These are phyloP conservation scores for Astrothelium subdiscretum DNA, from an alignment of 495 filamentous ascomycete species.

Conservation along the genomic window DNA sequence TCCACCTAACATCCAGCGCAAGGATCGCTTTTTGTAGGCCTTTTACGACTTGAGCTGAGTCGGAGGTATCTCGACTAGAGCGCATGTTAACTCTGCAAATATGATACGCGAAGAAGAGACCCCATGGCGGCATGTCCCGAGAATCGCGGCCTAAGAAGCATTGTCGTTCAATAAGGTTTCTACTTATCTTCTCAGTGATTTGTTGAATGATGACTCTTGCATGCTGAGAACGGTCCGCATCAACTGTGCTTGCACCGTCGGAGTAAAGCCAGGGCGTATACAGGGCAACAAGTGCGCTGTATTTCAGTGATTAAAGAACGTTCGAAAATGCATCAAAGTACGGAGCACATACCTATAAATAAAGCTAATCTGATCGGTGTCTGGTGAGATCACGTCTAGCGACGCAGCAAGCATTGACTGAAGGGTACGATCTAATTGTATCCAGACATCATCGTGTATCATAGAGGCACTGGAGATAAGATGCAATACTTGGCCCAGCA, in stretches of 20 bases:
- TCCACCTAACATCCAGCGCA: constrained; percentile 8
- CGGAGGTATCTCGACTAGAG: background rate
- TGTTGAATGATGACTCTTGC: constrained; percentile 13
- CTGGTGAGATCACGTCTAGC: constrained; percentile 4
- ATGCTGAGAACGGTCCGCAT: constrained; percentile 14
- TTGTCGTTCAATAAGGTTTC: constrained; percentile 16
- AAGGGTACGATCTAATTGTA: constrained; percentile 27
- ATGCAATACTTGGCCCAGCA: constrained; percentile 9
- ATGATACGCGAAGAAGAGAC: constrained; percentile 20
- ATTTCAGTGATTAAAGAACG: background rate
- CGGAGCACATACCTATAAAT: constrained; percentile 7
- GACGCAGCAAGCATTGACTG: constrained; percentile 24
- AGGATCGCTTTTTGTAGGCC: constrained; percentile 3
- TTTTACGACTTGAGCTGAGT: background rate
- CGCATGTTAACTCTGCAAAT: constrained; percentile 11
- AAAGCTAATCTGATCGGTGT: constrained; percentile 8
- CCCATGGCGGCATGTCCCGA: constrained; percentile 23
- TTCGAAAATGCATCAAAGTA: background rate
- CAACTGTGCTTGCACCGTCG: background rate
- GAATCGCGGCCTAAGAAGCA: constrained; percentile 22
- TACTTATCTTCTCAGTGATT: constrained; percentile 16
- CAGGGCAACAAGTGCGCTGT: constrained; percentile 21
- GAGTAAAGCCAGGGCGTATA: constrained; percentile 16
- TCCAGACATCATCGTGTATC: background rate
- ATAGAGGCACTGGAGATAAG: background rate